Evolutionary conservation across 2,329 filamentous ascomycete genomes (phyloP).

Genomic region (Parascedosporium putredinis): DNA sequence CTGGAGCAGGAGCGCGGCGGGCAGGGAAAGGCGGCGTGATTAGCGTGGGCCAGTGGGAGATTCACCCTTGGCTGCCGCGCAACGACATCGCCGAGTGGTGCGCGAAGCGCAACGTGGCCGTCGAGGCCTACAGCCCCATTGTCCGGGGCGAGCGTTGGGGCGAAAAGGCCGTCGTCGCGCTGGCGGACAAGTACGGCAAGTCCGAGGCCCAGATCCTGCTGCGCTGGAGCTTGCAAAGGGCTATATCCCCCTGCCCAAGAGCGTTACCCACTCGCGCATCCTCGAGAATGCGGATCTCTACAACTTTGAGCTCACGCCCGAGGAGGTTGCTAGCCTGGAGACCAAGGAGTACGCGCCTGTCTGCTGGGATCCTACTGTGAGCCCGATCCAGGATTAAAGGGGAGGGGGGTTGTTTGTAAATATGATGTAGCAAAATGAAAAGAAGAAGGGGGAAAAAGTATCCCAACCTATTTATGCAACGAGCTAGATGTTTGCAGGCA

Average conservation of each 20-base stretch:
- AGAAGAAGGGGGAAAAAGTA: too few species aligned
- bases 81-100: slow-evolving; percentile 74
- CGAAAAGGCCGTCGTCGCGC: slow-evolving; percentile 51
- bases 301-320: slow-evolving; percentile 44
- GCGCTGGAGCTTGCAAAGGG: slow-evolving; percentile 76
- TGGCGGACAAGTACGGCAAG: slow-evolving; percentile 64
- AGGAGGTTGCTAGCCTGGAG: slow-evolving; percentile 39
- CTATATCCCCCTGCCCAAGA: slow-evolving; percentile 64
- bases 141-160: slow-evolving; percentile 60
- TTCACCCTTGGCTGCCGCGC: slow-evolving; percentile 82
- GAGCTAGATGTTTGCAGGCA: too few species aligned
- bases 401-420: too few species aligned
- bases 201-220: slow-evolving; percentile 68
- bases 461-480: too few species aligned
- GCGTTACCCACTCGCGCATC: slow-evolving; percentile 57
- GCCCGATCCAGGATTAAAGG: slow-evolving; percentile 27
- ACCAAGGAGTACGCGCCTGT: slow-evolving; percentile 43
- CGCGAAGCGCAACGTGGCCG: slow-evolving; percentile 46
- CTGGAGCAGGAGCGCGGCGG: slow-evolving; percentile 52
- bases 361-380: slow-evolving; percentile 45
- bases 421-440: too few species aligned
- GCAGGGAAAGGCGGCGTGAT: slow-evolving; percentile 56
- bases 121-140: slow-evolving; percentile 55
- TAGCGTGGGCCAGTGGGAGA: slow-evolving; percentile 77
- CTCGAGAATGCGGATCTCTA: slow-evolving; percentile 48